These are phyloP conservation scores for Mycocentrospora acerina DNA, from an alignment of 2,329 filamentous ascomycete genomes.

Conservation along the genomic window DNA sequence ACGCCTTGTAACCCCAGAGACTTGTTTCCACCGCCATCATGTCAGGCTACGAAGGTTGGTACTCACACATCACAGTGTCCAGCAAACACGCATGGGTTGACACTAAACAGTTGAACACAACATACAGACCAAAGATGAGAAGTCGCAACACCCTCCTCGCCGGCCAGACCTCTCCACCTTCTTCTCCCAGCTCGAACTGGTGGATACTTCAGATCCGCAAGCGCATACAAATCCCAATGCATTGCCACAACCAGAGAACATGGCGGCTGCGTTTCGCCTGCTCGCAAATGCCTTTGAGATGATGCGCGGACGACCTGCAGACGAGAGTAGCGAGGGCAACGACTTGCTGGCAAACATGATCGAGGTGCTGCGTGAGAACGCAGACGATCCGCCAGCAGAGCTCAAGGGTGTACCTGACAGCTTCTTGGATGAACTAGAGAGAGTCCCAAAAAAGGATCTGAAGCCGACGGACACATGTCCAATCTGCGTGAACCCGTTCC, in stretches of 20 bases:
- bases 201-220: constrained; percentile 54
- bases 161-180: constrained; percentile 67
- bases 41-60: constrained; percentile 51
- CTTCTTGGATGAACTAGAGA: constrained; percentile 62
- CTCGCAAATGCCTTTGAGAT: constrained; percentile 63
- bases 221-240: constrained; percentile 58
- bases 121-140: constrained; percentile 43
- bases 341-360: constrained; percentile 59
- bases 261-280: constrained; percentile 60
- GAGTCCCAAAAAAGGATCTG: constrained; percentile 58
- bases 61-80: constrained; percentile 1
- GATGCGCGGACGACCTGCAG: constrained; percentile 51
- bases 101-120: constrained; percentile 51
- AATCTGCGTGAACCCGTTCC: constrained; percentile 62
- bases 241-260: constrained; percentile 60
- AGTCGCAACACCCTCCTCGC: constrained; percentile 46
- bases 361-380: constrained; percentile 54
- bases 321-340: constrained; percentile 28
- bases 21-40: constrained; percentile 26
- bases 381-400: constrained; percentile 61
- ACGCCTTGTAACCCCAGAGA: too few species aligned
- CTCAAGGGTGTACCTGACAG: constrained; percentile 63
- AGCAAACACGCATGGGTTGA: constrained; percentile 17
- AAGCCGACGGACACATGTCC: constrained; percentile 58
- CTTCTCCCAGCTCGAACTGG: constrained; percentile 62